phyloP scores from a whole-genome alignment of 306 rosid species.

The Luffa acutangula region DNA sequence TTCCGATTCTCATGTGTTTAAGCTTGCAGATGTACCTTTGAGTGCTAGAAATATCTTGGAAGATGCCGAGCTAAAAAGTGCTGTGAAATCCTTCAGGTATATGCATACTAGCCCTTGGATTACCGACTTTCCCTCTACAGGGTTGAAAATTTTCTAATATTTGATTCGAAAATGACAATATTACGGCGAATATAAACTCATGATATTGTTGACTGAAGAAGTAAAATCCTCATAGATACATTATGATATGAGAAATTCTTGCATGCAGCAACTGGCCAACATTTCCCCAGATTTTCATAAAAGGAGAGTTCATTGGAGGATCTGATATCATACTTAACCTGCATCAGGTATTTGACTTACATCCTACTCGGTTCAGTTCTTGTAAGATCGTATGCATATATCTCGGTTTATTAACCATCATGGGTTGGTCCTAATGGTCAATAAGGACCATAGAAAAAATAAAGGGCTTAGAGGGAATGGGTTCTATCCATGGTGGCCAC shows the following conservation, averaged over 20 bases:
- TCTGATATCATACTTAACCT: conserved; percentile 75
- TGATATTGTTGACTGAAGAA: background rate
- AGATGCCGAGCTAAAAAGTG: conserved; percentile 69
- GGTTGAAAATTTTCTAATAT: background rate
- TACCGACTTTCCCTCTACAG: background rate
- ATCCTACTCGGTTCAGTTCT: background rate
- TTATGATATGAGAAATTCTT: background rate
- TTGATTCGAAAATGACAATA: background rate
- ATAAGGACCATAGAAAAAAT: too few relatives aligned
- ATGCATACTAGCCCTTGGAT: background rate
- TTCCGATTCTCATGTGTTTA: background rate
- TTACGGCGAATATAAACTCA: background rate
- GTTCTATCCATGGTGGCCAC: too few relatives aligned
- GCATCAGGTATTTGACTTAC: conserved; percentile 47
- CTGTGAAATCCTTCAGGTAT: conserved; percentile 79
- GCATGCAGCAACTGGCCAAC: conserved; percentile 75
- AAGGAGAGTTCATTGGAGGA: conserved; percentile 92
- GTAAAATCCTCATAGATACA: background rate
- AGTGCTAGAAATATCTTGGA: conserved; percentile 81
- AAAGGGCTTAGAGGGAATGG: too few relatives aligned
- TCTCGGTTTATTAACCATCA: background rate
- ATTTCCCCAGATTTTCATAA: conserved; percentile 82
- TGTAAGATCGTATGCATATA: background rate
- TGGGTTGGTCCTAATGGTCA: too few relatives aligned
- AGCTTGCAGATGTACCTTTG: conserved; percentile 66